A percentile compares a stretch with the other conserved stretches of the same genome.
phyloP scores from a whole-genome alignment of 805 yeast genomes.

The Suhomyces sp. region DNA sequence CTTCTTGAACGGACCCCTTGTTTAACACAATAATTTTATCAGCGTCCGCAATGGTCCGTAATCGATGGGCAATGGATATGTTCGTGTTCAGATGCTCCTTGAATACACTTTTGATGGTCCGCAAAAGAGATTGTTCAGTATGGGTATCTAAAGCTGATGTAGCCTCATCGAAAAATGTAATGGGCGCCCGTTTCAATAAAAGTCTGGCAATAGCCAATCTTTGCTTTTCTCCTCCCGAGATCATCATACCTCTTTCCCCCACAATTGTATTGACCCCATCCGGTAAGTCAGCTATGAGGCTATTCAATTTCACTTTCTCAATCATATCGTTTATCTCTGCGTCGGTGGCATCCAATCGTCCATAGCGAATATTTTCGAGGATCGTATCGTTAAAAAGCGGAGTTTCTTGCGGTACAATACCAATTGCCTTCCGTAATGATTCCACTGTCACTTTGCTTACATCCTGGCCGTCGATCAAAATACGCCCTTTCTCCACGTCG shows the following conservation, averaged over 20 bases:
- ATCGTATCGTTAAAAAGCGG: constrained; percentile 92
- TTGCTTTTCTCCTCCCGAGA: constrained; percentile 98
- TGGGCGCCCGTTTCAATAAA: constrained; percentile 80
- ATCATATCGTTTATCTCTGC: constrained; percentile 68
- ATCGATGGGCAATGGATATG: constrained; percentile 89
- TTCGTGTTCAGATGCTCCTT: constrained; percentile 61
- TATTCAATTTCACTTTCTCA: constrained; percentile 64
- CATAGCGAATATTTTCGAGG: constrained; percentile 83
- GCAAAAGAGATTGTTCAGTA: constrained; percentile 82
- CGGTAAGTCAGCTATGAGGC: constrained; percentile 68
- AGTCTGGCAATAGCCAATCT: constrained; percentile 90
- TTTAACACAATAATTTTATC: constrained; percentile 88
- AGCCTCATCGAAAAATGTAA: constrained; percentile 95
- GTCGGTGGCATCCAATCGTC: constrained; percentile 69
- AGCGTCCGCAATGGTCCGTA: constrained; percentile 90
- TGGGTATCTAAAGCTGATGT: constrained; percentile 96
- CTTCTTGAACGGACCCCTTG: constrained; percentile 78
- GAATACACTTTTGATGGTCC: constrained; percentile 70
- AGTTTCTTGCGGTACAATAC: constrained; percentile 97
- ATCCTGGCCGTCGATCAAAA: constrained; percentile 86
- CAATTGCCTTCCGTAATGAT: constrained; percentile 69
- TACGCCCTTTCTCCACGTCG: constrained; percentile 76
- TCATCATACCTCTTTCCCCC: constrained; percentile 98
- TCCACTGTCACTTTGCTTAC: constrained; percentile 72
- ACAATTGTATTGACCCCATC: constrained; percentile 84